phyloP scores from a whole-genome alignment of 192 early-diverging fungal genomes.

The Lobosporangium transversale region DNA sequence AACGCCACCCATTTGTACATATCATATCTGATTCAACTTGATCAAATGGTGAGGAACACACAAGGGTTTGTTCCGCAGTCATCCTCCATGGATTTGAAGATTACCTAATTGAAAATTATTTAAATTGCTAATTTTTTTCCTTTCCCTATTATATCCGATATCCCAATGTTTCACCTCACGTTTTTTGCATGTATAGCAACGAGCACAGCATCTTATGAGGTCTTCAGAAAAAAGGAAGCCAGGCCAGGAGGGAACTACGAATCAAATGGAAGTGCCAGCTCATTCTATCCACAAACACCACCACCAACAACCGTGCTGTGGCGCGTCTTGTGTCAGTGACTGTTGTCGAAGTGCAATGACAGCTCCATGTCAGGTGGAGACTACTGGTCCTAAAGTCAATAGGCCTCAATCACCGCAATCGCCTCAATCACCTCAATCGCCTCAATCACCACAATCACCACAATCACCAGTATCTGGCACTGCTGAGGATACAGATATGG shows the following conservation, averaged over 20 bases:
- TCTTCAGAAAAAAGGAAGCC: slow-evolving; percentile 49
- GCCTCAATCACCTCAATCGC: no score
- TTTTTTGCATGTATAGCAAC: slow-evolving; percentile 31
- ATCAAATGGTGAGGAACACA: slow-evolving; percentile 34
- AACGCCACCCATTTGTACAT: slow-evolving; percentile 52
- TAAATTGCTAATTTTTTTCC: background rate
- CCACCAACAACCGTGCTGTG: no score
- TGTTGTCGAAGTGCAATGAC: no score
- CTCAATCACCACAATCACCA: no score
- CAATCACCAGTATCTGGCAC: background rate
- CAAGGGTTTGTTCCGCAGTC: slow-evolving; percentile 14
- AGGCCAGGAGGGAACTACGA: background rate
- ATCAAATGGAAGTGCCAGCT: background rate
- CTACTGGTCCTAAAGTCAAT: background rate
- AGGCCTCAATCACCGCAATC: slow-evolving; percentile 10
- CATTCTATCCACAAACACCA: slow-evolving; percentile 6
- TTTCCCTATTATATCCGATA: background rate
- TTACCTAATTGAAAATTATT: background rate
- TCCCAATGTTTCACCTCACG: background rate
- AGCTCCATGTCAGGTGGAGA: slow-evolving; percentile 1
- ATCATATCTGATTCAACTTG: slow-evolving; percentile 49
- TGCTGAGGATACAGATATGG: slow-evolving; percentile 10
- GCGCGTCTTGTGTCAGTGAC: no score
- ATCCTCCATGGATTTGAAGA: background rate
- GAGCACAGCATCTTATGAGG: slow-evolving; percentile 43